Conservation (phyloP, 2,329 filamentous ascomycete species). For the Colletotrichum viniferum region DNA sequence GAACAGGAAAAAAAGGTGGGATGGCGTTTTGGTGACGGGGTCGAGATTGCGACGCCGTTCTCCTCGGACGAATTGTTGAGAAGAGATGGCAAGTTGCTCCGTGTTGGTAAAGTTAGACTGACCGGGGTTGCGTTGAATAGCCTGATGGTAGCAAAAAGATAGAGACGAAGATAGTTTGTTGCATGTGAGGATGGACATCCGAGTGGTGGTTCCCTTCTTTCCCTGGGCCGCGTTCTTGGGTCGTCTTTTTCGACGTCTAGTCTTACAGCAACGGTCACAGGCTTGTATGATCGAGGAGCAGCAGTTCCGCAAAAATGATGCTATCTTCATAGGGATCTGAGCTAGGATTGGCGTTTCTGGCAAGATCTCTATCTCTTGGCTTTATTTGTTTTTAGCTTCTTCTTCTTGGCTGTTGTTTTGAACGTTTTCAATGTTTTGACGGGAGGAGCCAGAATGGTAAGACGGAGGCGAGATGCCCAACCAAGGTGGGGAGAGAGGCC, state of each 20-base stretch:
- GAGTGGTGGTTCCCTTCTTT: background rate
- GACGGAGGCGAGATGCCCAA: background rate
- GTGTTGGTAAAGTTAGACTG: background rate
- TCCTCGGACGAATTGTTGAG: background rate
- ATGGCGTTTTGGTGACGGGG: background rate
- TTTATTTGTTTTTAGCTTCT: background rate
- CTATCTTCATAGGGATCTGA: background rate
- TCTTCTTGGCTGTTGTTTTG: background rate
- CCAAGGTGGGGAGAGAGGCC: background rate
- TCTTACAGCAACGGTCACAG: constrained; percentile 7
- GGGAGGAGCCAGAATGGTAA: background rate
- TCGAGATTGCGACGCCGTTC: background rate
- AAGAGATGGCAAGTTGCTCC: background rate
- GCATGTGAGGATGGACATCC: background rate
- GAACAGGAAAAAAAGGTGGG: background rate
- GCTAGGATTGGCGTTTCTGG: background rate
- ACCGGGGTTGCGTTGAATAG: background rate
- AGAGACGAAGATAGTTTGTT: background rate
- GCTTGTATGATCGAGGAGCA: constrained; percentile 3
- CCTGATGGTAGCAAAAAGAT: background rate
- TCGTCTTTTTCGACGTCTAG: background rate
- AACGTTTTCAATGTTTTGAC: background rate
- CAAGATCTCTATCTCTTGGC: background rate
- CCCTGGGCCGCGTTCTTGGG: background rate
- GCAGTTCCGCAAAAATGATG: background rate